Evolutionary conservation across 140 eudicot genomes (phyloP).

Genomic region (Oenanthe javanica): DNA sequence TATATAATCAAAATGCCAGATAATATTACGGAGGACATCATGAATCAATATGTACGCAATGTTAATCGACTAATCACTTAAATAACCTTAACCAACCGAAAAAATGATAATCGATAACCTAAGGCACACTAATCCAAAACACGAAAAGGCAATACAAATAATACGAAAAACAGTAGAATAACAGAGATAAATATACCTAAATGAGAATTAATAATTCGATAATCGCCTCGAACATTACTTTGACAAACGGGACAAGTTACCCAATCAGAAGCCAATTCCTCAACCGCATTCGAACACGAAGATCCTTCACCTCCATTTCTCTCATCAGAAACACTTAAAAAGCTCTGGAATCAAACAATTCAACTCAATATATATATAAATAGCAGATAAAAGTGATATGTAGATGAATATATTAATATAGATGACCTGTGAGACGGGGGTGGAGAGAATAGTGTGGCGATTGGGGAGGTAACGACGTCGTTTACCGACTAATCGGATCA

Average conservation of each 20-base stretch:
- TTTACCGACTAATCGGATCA: conserved; percentile 65
- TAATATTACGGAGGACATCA: background rate
- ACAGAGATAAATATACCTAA: conserved; percentile 34
- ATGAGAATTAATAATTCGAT: conserved; percentile 64
- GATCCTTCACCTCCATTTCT: conserved; percentile 19
- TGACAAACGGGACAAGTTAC: conserved; percentile 81
- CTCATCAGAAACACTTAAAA: conserved; percentile 20
- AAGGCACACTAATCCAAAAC: too few relatives aligned
- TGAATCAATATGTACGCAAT: background rate
- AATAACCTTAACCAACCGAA: background rate
- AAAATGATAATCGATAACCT: too few relatives aligned
- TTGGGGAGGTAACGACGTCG: conserved; percentile 79
- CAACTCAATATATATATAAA: background rate
- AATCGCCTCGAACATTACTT: conserved; percentile 43
- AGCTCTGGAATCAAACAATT: conserved; percentile 21
- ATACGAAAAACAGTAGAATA: background rate
- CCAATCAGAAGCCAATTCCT: conserved; percentile 24
- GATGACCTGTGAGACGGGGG: conserved; percentile 28
- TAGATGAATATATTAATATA: too few relatives aligned
- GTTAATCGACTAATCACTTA: too few relatives aligned
- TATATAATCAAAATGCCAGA: background rate
- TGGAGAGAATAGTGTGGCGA: conserved; percentile 38
- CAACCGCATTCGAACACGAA: conserved; percentile 11
- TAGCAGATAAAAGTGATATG: background rate
- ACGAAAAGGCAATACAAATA: background rate